Base-by-base conservation (phyloP, 345 rosid species). In the Eucalyptus regnans region DNA sequence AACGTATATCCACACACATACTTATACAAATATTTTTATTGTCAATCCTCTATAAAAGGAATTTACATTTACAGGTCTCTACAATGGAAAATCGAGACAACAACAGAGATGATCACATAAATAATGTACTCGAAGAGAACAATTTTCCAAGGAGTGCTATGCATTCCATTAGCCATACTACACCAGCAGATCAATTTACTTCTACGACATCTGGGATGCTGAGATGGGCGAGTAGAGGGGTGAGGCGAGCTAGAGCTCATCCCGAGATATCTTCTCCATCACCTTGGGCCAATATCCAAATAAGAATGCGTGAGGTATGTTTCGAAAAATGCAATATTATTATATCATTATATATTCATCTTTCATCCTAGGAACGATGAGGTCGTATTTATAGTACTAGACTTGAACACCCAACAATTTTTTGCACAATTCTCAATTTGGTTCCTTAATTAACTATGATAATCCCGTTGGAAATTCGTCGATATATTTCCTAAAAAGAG, bases 41-140 rank as follows among this genome's bases (percentile, higher is more conserved):
- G 3, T 0, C 27, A 58, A 58, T 58, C 12, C 29, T 58, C 66
- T 58, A 12, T 11, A 27, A 25, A 25, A 2, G 13, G 7, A 58
- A 23, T 58, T 58, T 58, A 58, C 66, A 58, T 58, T 58, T 58
- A 4, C 7, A 58, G 14, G 66, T 58, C n/a, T 58, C n/a, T 58
- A 58, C 29, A 23, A 58, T 58, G 66, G 66, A 58, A 58, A 58
- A 58, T 58, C n/a, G 1, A 25, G 64, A 58, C 29, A 58, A 22
- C 29, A 58, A 58, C 6, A 5, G 12, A 22, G 6, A 18, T 3
- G 1, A 20, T 20, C 2, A 1, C 1, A 3, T 56, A 0, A 7
- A 51, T 16, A 16, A 16, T 51, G 20, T 56, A 22, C 0, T 56
- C 0, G 60, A 22, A 56, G 60, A 54, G 5, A 54, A 20, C 11